Evolutionary conservation across 805 yeast genomes (phyloP).

Genomic region (Yarrowia bubula): DNA sequence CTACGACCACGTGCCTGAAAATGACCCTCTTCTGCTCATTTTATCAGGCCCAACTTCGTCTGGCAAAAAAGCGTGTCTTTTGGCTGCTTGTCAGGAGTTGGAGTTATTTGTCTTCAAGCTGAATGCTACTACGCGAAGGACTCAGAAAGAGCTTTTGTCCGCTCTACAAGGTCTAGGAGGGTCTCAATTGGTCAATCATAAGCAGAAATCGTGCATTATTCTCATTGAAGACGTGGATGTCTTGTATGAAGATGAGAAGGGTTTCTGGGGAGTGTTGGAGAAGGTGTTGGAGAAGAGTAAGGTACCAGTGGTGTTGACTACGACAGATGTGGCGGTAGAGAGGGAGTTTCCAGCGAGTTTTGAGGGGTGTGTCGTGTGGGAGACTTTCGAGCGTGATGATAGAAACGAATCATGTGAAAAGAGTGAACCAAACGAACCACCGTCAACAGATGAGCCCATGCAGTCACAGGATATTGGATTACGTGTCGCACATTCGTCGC

Average conservation of each 20-base stretch:
- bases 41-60: slow-evolving; percentile 65
- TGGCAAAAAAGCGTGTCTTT: slow-evolving; percentile 75
- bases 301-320: slow-evolving; percentile 69
- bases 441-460: not conserved
- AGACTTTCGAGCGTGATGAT: not conserved
- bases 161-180: slow-evolving; percentile 76
- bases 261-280: slow-evolving; percentile 73
- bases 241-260: slow-evolving; percentile 70
- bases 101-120: slow-evolving; percentile 78
- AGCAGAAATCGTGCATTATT: slow-evolving; percentile 45
- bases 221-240: slow-evolving; percentile 85
- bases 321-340: slow-evolving; percentile 36
- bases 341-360: slow-evolving; percentile 3
- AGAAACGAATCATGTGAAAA: not conserved
- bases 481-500: not conserved
- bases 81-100: slow-evolving; percentile 61
- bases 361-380: slow-evolving; percentile 12
- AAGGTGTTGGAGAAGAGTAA: slow-evolving; percentile 59
- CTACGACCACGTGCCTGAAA: not conserved
- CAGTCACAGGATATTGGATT: too few relatives aligned
- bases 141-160: slow-evolving; percentile 65
- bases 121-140: slow-evolving; percentile 69
- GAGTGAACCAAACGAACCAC: not conserved
- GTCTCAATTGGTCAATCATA: slow-evolving; percentile 66
- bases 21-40: slow-evolving; percentile 37